phyloP scores from a whole-genome alignment of 2,329 filamentous ascomycete species.

The Calonectria pseudoreteaudii region DNA sequence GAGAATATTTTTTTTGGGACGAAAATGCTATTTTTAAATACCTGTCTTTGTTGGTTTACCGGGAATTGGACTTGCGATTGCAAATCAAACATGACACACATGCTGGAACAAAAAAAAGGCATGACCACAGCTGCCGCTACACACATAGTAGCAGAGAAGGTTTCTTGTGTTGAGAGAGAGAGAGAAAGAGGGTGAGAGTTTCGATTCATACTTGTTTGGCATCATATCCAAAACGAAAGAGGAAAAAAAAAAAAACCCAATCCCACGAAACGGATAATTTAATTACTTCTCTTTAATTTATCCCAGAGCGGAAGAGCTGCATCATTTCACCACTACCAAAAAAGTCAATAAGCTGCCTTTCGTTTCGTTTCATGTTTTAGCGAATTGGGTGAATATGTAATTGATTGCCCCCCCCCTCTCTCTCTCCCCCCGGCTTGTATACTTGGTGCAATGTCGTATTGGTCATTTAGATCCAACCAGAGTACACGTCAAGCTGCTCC shows the following conservation, averaged over 20 bases:
- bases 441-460: not conserved
- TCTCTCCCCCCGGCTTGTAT: too few relatives aligned
- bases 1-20: not conserved
- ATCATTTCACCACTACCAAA: not conserved
- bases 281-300: not conserved
- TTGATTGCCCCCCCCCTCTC: not conserved
- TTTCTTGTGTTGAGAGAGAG: not conserved
- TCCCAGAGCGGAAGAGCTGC: constrained; percentile 9
- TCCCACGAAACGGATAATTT: not conserved
- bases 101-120: not conserved
- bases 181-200: not conserved
- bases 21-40: not conserved
- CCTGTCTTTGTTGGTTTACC: not conserved
- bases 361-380: constrained; percentile 1
- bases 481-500: constrained; percentile 59
- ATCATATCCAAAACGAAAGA: not conserved
- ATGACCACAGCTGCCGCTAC: not conserved
- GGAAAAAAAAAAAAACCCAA: not conserved
- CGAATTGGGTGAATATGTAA: not conserved
- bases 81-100: not conserved
- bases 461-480: constrained; percentile 55
- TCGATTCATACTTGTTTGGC: not conserved
- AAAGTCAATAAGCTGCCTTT: not conserved
- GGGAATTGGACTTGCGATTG: not conserved
- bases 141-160: not conserved